Evolutionary conservation across 2,329 filamentous ascomycete species (phyloP).

Genomic region (Fusarium hostae): DNA sequence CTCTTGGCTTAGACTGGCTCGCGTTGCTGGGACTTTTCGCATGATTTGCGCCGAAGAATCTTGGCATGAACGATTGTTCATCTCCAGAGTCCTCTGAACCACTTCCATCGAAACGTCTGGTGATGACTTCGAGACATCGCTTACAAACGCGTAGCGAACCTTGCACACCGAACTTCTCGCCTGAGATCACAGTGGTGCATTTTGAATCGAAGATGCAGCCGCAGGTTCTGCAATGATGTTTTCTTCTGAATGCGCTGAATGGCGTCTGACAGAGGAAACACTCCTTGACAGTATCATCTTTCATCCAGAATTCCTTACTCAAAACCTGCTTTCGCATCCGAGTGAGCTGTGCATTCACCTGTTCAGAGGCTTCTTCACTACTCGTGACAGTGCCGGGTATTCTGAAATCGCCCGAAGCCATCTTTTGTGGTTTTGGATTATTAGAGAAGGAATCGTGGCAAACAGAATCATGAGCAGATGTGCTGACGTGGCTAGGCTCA

Average conservation of each 20-base stretch:
- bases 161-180: conserved; percentile 85
- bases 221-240: conserved; percentile 95
- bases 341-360: conserved; percentile 69
- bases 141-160: conserved; percentile 91
- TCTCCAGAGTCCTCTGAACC: conserved; percentile 88
- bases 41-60: conserved; percentile 68
- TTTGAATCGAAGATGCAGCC: conserved; percentile 99
- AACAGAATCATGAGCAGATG: conserved; percentile 67
- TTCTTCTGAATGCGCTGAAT: conserved; percentile 93
- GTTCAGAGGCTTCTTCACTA: conserved; percentile 65
- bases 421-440: conserved; percentile 57
- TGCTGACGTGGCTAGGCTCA: conserved; percentile 67
- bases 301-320: conserved; percentile 99
- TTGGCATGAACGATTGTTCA: conserved; percentile 75
- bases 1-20: conserved; percentile 51
- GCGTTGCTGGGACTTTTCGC: conserved; percentile 53
- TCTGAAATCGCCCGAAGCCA: conserved; percentile 58
- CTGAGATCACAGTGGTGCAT: conserved; percentile 91
- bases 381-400: conserved; percentile 68
- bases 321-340: conserved; percentile 88
- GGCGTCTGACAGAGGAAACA: conserved; percentile 92
- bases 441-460: conserved; percentile 67
- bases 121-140: conserved; percentile 90
- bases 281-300: conserved; percentile 96
- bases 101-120: conserved; percentile 88